A percentile compares a stretch with the other conserved stretches of the same genome.
phyloP scores from a whole-genome alignment of 768 basidiomycete genomes.

The Suillus fuscotomentosus region DNA sequence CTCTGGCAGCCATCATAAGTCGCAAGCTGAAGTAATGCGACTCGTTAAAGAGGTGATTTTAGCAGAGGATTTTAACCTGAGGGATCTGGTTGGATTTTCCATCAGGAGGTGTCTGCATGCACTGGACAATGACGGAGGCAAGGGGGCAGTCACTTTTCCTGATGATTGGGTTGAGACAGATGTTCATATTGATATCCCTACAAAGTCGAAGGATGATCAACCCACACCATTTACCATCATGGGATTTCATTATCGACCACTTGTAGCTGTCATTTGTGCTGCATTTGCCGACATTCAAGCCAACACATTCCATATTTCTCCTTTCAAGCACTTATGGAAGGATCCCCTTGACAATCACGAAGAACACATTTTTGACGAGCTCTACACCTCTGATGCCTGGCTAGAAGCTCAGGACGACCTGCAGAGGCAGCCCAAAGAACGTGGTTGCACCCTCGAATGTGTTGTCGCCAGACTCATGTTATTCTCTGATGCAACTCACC shows the following conservation, averaged over 20 bases:
- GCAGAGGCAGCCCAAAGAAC: conserved; percentile 9
- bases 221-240: neutral
- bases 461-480: conserved; percentile 18
- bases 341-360: neutral
- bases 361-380: conserved; percentile 14
- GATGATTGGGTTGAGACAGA: conserved; percentile 6
- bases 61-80: conserved; percentile 6
- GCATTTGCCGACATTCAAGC: conserved; percentile 7
- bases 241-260: conserved; percentile 14
- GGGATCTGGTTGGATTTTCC: conserved; percentile 5
- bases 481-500: conserved; percentile 22
- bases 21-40: neutral
- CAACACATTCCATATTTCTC: conserved; percentile 19
- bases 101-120: neutral
- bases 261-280: conserved; percentile 12
- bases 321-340: conserved; percentile 20
- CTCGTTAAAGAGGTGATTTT: conserved; percentile 8
- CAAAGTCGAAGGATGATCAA: neutral
- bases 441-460: conserved; percentile 13
- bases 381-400: conserved; percentile 19
- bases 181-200: conserved; percentile 2
- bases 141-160: neutral
- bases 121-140: neutral
- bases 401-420: conserved; percentile 17
- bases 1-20: neutral